A percentile compares a stretch with the other conserved stretches of the same genome.
phyloP scores from a whole-genome alignment of 345 rosid genomes.

The Gossypium herbaceum region DNA sequence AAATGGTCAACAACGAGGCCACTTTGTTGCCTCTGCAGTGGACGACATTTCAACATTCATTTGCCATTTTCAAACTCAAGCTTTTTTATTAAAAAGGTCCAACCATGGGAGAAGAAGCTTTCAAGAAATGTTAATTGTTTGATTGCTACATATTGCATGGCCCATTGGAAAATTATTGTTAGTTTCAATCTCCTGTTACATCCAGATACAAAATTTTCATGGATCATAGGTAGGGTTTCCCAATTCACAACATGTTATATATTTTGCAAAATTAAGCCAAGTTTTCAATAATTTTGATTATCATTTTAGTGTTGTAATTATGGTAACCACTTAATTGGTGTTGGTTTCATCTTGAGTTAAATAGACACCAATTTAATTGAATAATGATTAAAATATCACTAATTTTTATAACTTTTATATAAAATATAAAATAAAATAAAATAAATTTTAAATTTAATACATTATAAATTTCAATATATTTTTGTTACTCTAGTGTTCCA shows the following conservation, averaged over 20 bases:
- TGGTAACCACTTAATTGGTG: too few relatives aligned
- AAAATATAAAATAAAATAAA: too few relatives aligned
- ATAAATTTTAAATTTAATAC: too few relatives aligned
- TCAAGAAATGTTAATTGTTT: background rate
- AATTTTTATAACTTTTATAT: too few relatives aligned
- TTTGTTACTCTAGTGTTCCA: too few relatives aligned
- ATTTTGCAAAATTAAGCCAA: background rate
- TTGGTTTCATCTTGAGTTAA: too few relatives aligned
- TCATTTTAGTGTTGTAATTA: too few relatives aligned
- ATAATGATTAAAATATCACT: too few relatives aligned
- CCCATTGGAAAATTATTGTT: background rate
- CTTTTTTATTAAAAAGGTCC: background rate
- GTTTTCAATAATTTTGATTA: background rate
- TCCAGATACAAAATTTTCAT: background rate
- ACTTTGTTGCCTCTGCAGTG: background rate
- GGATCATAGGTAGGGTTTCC: background rate
- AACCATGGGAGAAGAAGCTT: background rate
- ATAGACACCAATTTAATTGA: too few relatives aligned
- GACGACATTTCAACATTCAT: slow-evolving; percentile 16
- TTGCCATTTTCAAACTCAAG: slow-evolving; percentile 6
- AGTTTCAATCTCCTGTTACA: background rate
- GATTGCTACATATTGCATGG: background rate
- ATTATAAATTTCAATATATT: too few relatives aligned
- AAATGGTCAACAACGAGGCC: slow-evolving; percentile 19
- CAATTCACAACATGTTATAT: background rate